Evolutionary conservation across 2,329 filamentous ascomycete species (phyloP).

Genomic region (Hymenoscyphus occultus): DNA sequence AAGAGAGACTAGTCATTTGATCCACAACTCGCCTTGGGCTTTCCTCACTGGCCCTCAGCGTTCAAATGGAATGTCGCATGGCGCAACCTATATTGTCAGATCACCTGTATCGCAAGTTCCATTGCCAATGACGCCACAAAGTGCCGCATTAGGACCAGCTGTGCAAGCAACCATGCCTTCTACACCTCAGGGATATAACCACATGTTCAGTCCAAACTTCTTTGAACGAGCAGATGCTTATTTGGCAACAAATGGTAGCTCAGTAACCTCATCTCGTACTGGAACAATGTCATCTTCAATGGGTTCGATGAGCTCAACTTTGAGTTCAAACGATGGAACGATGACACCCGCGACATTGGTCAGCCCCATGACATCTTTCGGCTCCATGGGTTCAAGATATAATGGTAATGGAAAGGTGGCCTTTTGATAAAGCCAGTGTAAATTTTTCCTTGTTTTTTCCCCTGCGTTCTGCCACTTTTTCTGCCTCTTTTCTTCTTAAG

Average conservation of each 20-base stretch:
- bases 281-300: conserved; percentile 35
- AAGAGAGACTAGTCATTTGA: conserved; percentile 74
- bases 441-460: neutral
- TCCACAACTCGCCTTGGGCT: conserved; percentile 63
- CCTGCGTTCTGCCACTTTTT: neutral
- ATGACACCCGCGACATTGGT: conserved; percentile 31
- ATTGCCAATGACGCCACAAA: conserved; percentile 82
- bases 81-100: conserved; percentile 27
- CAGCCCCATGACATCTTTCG: conserved; percentile 31
- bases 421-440: conserved; percentile 19
- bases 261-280: conserved; percentile 29
- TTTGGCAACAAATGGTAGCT: conserved; percentile 29
- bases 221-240: conserved; percentile 36
- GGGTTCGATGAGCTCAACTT: conserved; percentile 31
- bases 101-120: conserved; percentile 50
- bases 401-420: conserved; percentile 32
- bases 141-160: conserved; percentile 83
- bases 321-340: conserved; percentile 29
- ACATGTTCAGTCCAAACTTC: conserved; percentile 34
- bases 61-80: conserved; percentile 26
- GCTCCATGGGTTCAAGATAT: conserved; percentile 25
- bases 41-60: conserved; percentile 41
- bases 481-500: conserved; percentile 9
- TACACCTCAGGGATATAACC: conserved; percentile 46
- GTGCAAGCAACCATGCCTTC: conserved; percentile 85